A percentile compares a stretch with the other conserved stretches of the same genome.
These are phyloP conservation scores for Eucalyptus tenuipes DNA, from an alignment of 345 rosid species.

Conservation along the genomic window DNA sequence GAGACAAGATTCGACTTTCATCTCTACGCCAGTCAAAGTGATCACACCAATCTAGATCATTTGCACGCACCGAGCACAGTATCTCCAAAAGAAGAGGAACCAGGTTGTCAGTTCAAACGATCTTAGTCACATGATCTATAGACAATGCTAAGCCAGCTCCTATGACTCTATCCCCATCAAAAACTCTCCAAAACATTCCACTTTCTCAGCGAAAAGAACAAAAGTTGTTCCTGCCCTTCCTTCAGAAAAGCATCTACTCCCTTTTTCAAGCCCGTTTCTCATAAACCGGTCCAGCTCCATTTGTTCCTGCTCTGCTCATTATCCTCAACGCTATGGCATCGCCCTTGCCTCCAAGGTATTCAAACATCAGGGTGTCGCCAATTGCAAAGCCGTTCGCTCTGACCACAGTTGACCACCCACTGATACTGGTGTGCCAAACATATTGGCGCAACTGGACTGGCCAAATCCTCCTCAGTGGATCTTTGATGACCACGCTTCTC, in stretches of 20 bases:
- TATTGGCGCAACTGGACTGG: not conserved
- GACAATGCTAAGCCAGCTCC: not conserved
- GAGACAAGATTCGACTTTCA: not conserved
- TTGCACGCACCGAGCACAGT: not conserved
- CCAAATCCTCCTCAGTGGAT: not conserved
- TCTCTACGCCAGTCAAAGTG: not conserved
- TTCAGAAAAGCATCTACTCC: not conserved
- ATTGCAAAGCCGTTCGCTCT: not conserved
- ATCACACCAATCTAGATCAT: not conserved
- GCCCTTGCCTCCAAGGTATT: not conserved
- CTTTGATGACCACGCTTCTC: not conserved
- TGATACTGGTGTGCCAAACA: not conserved
- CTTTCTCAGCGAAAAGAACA: not conserved
- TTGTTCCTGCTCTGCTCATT: not conserved
- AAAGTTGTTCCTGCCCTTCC: not conserved
- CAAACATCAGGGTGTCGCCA: not conserved
- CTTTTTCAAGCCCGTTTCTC: not conserved
- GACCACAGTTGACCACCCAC: not conserved
- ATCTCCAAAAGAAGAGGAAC: not conserved
- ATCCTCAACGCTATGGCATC: not conserved
- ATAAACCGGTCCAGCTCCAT: not conserved
- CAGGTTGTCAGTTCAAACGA: not conserved
- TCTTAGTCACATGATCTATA: not conserved
- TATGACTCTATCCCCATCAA: not conserved
- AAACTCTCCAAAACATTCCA: not conserved